These are phyloP conservation scores for Vitellaria paradoxa DNA, from an alignment of 179 eudicot genomes.

Conservation along the genomic window DNA sequence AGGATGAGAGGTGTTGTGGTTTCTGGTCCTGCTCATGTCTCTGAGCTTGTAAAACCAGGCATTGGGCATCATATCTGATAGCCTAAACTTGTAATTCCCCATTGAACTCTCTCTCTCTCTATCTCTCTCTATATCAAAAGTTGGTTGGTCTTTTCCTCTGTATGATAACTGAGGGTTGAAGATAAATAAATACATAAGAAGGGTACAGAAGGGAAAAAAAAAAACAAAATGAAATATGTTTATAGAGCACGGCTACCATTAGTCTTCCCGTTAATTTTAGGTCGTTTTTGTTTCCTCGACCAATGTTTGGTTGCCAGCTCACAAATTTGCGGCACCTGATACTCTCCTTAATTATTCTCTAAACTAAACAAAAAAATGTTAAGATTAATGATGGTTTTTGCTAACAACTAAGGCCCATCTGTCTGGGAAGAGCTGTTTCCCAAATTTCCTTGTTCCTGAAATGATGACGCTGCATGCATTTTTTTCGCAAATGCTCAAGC, in stretches of 20 bases:
- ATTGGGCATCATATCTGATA: constrained; percentile 77
- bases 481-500: background rate
- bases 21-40: constrained; percentile 40
- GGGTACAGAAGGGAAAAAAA: background rate
- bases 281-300: background rate
- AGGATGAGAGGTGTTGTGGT: constrained; percentile 14
- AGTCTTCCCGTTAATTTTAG: background rate
- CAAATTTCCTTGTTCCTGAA: background rate
- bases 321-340: background rate
- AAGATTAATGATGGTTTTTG: constrained; percentile 4
- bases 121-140: background rate
- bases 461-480: no score
- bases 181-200: background rate
- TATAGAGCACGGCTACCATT: no score
- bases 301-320: background rate
- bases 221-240: background rate
- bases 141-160: constrained; percentile 4
- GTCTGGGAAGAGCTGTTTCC: constrained; percentile 12
- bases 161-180: constrained; percentile 9
- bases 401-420: constrained; percentile 8
- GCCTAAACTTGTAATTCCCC: constrained; percentile 63
- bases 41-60: constrained; percentile 80
- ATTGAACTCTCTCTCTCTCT: constrained; percentile 20
- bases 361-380: background rate
- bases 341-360: background rate